These are phyloP conservation scores for Anisogramma anomala DNA, from an alignment of 2,329 filamentous ascomycete genomes.

Conservation along the genomic window DNA sequence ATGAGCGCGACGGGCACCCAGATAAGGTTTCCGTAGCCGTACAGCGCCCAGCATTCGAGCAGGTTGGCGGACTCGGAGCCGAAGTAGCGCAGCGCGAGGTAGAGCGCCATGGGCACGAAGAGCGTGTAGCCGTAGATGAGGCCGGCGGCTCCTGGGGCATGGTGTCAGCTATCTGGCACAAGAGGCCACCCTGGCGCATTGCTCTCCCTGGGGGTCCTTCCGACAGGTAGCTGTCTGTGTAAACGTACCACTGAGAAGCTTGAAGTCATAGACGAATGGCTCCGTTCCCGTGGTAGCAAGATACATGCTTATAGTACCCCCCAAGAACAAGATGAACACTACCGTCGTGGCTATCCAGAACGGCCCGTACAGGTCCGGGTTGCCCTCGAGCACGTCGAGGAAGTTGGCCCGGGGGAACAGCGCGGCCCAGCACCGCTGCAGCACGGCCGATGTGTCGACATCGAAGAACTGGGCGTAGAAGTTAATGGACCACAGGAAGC, in stretches of 20 bases:
- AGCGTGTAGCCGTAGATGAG: slow-evolving; percentile 92
- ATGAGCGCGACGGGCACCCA: slow-evolving; percentile 93
- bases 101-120: slow-evolving; percentile 73
- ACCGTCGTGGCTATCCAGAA: slow-evolving; percentile 99
- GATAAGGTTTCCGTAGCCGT: slow-evolving; percentile 92
- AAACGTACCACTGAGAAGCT: slow-evolving; percentile 62
- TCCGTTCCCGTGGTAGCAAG: slow-evolving; percentile 55
- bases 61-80: slow-evolving; percentile 87
- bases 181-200: not conserved
- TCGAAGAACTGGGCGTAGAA: slow-evolving; percentile 99
- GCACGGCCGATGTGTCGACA: slow-evolving; percentile 83
- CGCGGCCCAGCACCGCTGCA: slow-evolving; percentile 78
- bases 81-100: slow-evolving; percentile 86
- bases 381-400: slow-evolving; percentile 91
- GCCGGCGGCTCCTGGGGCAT: slow-evolving; percentile 59
- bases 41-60: slow-evolving; percentile 88
- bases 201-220: slow-evolving; percentile 1
- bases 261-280: slow-evolving; percentile 86
- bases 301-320: slow-evolving; percentile 90
- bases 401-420: slow-evolving; percentile 89
- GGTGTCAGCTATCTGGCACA: not conserved
- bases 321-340: slow-evolving; percentile 86
- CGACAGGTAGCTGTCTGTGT: not conserved
- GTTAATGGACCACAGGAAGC: slow-evolving; percentile 79
- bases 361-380: slow-evolving; percentile 91